Conservation (phyloP, 1,139 yeast genomes). For the Suhomyces anneliseae region DNA sequence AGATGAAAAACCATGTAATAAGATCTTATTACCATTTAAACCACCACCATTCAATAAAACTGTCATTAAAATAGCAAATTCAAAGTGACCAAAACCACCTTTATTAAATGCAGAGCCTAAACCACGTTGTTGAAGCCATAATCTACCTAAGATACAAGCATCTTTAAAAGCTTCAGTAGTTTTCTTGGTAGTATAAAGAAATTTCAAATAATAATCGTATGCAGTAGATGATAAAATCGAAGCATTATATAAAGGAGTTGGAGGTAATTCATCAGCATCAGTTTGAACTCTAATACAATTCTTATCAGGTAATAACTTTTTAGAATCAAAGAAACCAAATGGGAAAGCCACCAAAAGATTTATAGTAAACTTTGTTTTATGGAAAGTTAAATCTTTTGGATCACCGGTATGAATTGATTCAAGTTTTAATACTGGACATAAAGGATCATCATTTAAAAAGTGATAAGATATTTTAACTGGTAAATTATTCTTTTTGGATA, state of each 20-base stretch:
- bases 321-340: slow-evolving; percentile 64
- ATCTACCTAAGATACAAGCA: slow-evolving; percentile 81
- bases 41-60: slow-evolving; percentile 87
- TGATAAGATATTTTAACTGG: slow-evolving; percentile 58
- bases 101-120: slow-evolving; percentile 59
- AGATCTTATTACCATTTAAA: slow-evolving; percentile 65
- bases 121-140: slow-evolving; percentile 90
- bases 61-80: slow-evolving; percentile 79
- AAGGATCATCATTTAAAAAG: slow-evolving; percentile 63
- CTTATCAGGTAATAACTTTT: slow-evolving; percentile 75
- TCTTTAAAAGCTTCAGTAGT: slow-evolving; percentile 82
- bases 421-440: slow-evolving; percentile 62
- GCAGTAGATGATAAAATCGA: slow-evolving; percentile 70
- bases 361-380: slow-evolving; percentile 68
- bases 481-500: slow-evolving; percentile 53
- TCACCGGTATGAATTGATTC: slow-evolving; percentile 52
- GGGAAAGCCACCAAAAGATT: slow-evolving; percentile 76
- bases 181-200: slow-evolving; percentile 71
- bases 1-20: slow-evolving; percentile 84
- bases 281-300: slow-evolving; percentile 73
- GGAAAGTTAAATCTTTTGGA: slow-evolving; percentile 53
- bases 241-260: slow-evolving; percentile 86
- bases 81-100: slow-evolving; percentile 93
- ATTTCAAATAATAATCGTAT: slow-evolving; percentile 69
- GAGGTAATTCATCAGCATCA: slow-evolving; percentile 51